Evolutionary conservation across 441 rosid genomes (phyloP), one percentile per base, ranked within the genome.

Genomic region (Geranium incanum): DNA sequence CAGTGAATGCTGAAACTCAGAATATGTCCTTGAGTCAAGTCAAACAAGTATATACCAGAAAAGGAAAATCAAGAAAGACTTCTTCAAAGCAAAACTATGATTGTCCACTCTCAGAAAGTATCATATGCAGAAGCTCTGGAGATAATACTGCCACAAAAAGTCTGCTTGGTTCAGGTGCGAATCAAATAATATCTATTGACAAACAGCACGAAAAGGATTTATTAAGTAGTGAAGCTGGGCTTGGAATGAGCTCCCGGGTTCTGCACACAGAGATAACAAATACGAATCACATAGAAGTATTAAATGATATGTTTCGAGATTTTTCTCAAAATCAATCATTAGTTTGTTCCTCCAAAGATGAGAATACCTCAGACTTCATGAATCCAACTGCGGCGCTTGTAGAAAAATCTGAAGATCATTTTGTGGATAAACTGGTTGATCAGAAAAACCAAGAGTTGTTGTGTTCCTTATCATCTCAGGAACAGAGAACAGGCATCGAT

Each of bases 11-110:
- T 71, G 76, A 73, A 72, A 67, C 69, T 60, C 69, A 62, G 59
- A 65, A 65, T 5, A 36, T 18, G 39, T 79, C 86, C 38, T 43
- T 45, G 50, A 68, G 67, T 63, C 74, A 81, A 79, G 72, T 71
- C 71, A 78, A 76, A 18, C 75, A 71, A 74, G 86, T 87, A 59
- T 87, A 86, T 74, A 68, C 75, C 71, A 84, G 91, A 76, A 89
- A 77, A 67, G 84, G 78, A 71, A 78, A 79, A 73, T 72, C 81
- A 70, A 72, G 71, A 67, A 62, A 69, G 71, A 70, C 76, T 67
- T 66, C 72, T 73, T 68, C 55, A 70, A 69, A 52, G 41, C 79
- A 68, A 68, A 75, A 78, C 13, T 65, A 66, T 65, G 67, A 74
- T 76, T 78, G 67, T 68, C 78, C 82, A 45, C 84, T 81, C 67